Conservation (phyloP, 495 filamentous ascomycete genomes). For the Bombardia bombarda region DNA sequence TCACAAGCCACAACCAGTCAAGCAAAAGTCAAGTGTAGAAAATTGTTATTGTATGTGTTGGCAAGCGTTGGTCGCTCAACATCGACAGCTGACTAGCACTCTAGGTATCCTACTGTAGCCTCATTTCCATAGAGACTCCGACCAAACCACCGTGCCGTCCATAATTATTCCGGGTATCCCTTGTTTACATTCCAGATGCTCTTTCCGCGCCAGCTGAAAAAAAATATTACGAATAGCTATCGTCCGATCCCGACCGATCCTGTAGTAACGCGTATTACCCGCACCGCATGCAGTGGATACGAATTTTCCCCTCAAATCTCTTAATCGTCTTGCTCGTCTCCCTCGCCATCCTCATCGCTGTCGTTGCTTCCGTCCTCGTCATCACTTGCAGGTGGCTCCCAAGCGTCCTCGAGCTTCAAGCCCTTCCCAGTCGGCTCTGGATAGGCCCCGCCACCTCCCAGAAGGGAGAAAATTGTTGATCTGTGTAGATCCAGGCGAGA, state of each 20-base stretch:
- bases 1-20: no score
- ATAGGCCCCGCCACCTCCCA: slow-evolving; percentile 30
- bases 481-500: slow-evolving; percentile 34
- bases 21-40: background rate
- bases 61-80: background rate
- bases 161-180: background rate
- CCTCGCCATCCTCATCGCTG: slow-evolving; percentile 32
- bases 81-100: background rate
- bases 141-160: background rate
- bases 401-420: slow-evolving; percentile 76
- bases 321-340: slow-evolving; percentile 21
- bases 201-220: no score
- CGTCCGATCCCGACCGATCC: no score
- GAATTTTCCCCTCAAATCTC: background rate
- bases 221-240: no score
- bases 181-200: background rate
- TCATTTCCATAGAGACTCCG: background rate
- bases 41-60: background rate
- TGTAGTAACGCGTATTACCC: background rate
- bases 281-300: no score
- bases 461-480: slow-evolving; percentile 40
- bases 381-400: slow-evolving; percentile 57
- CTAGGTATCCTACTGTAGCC: background rate
- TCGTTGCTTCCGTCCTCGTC: slow-evolving; percentile 52
- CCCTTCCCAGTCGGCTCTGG: slow-evolving; percentile 52